phyloP scores from a whole-genome alignment of 805 yeast species.

The Hanseniaspora clermontiae region DNA sequence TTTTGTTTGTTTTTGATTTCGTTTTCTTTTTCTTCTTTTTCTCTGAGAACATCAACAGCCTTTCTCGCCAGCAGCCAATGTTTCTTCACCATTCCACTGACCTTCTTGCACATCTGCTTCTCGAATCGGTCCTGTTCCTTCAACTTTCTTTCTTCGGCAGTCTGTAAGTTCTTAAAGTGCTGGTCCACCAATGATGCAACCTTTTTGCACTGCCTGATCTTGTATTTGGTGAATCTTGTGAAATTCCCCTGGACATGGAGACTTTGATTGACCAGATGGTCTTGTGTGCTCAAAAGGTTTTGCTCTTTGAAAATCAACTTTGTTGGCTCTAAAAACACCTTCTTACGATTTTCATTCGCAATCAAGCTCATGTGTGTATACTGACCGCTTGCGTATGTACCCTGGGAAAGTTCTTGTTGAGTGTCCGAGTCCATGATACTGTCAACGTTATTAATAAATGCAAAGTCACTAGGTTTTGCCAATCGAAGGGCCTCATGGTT shows the following conservation, averaged over 20 bases:
- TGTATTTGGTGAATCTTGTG: conserved; percentile 49
- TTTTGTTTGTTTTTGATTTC: conserved; percentile 73
- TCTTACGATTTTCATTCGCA: not conserved
- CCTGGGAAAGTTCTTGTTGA: conserved; percentile 21
- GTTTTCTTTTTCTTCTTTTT: conserved; percentile 65
- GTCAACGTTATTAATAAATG: not conserved
- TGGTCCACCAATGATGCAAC: conserved; percentile 72
- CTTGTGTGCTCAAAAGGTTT: conserved; percentile 44
- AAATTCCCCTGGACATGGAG: conserved; percentile 55
- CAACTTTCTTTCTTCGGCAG: conserved; percentile 72
- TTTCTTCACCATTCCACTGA: conserved; percentile 72
- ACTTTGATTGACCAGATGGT: conserved; percentile 68
- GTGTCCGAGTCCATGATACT: not conserved
- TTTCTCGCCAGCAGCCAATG: conserved; percentile 86
- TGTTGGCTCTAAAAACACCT: conserved; percentile 39
- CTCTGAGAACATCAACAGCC: conserved; percentile 60
- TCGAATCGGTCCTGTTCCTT: conserved; percentile 65
- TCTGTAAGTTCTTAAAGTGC: conserved; percentile 73
- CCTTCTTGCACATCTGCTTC: conserved; percentile 59
- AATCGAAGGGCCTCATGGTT: not conserved
- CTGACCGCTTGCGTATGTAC: not conserved
- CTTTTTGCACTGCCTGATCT: conserved; percentile 54
- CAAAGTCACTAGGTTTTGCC: not conserved
- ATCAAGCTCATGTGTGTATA: not conserved
- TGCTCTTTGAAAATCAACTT: conserved; percentile 27